Evolutionary conservation across 2,329 filamentous ascomycete species (phyloP).

Genomic region (Talaromyces sp.): DNA sequence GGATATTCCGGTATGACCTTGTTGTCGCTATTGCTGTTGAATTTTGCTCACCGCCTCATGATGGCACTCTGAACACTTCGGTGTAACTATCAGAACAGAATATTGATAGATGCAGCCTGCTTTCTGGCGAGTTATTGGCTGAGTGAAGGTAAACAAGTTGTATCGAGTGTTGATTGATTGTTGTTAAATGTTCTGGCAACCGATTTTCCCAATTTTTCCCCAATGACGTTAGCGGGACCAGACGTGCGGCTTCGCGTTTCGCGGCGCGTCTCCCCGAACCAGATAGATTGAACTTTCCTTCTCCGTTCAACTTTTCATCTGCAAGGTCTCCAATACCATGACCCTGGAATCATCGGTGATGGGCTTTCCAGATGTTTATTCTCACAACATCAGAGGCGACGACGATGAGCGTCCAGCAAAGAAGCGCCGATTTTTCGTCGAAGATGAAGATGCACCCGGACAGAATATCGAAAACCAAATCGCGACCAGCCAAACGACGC

Average conservation of each 20-base stretch:
- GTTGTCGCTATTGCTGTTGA: background rate
- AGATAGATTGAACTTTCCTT: conserved; percentile 2
- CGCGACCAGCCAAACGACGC: background rate
- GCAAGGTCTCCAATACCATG: background rate
- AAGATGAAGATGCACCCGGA: conserved; percentile 31
- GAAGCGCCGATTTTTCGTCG: conserved; percentile 58
- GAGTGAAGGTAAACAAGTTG: background rate
- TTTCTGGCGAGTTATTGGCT: background rate
- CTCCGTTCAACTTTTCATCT: background rate
- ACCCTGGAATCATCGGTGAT: conserved; percentile 17
- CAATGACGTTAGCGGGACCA: conserved; percentile 24
- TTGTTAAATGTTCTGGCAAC: background rate
- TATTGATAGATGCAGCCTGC: background rate
- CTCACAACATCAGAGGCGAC: background rate
- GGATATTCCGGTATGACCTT: background rate
- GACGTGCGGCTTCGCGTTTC: conserved; percentile 20
- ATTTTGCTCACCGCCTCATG: background rate
- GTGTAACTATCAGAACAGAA: background rate
- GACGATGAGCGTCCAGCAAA: conserved; percentile 52
- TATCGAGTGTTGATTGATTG: background rate
- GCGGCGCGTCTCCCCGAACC: conserved; percentile 26
- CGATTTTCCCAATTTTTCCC: background rate
- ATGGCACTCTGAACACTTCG: background rate
- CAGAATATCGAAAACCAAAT: conserved; percentile 1
- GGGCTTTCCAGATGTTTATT: conserved; percentile 31